Percentiles rank a stretch among this genome's conserved stretches.
Evolutionary conservation across 2,329 filamentous ascomycete species (phyloP).

Genomic region (Fusarium circinatum): DNA sequence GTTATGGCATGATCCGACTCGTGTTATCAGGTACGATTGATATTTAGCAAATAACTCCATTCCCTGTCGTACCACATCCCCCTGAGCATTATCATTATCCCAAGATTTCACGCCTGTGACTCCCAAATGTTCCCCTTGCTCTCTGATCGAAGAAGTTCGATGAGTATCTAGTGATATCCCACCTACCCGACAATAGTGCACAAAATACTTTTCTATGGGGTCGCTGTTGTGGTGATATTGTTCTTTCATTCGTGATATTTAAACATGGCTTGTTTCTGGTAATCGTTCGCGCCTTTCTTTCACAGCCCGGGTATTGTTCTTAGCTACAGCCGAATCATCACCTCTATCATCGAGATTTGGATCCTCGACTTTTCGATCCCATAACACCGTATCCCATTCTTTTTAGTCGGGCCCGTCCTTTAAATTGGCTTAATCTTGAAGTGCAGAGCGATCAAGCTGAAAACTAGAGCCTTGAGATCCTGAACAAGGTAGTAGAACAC

Average conservation of each 20-base stretch:
- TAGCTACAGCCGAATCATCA: background rate
- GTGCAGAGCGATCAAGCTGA: constrained; percentile 94
- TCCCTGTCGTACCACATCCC: constrained; percentile 27
- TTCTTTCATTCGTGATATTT: constrained; percentile 4
- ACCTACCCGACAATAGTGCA: background rate
- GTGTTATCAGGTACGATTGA: constrained; percentile 9
- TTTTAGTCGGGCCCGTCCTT: background rate
- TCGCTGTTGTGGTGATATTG: background rate
- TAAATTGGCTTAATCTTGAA: constrained; percentile 93
- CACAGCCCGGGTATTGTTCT: constrained; percentile 32
- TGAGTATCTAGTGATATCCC: background rate
- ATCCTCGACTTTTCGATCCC: background rate
- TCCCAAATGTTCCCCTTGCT: background rate
- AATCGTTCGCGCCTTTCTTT: constrained; percentile 19
- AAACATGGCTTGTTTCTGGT: constrained; percentile 2
- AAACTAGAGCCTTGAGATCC: constrained; percentile 95
- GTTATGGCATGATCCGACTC: constrained; percentile 20
- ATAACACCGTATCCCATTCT: constrained; percentile 8
- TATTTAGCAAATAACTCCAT: constrained; percentile 8
- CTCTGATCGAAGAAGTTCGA: background rate
- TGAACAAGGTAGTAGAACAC: constrained; percentile 99
- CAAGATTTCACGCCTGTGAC: background rate
- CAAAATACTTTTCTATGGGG: background rate
- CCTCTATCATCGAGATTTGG: background rate
- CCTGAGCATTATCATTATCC: background rate